A percentile compares a stretch with the other conserved stretches of the same genome.
Evolutionary conservation across 306 rosid species (phyloP).

Genomic region (Vicia faba): DNA sequence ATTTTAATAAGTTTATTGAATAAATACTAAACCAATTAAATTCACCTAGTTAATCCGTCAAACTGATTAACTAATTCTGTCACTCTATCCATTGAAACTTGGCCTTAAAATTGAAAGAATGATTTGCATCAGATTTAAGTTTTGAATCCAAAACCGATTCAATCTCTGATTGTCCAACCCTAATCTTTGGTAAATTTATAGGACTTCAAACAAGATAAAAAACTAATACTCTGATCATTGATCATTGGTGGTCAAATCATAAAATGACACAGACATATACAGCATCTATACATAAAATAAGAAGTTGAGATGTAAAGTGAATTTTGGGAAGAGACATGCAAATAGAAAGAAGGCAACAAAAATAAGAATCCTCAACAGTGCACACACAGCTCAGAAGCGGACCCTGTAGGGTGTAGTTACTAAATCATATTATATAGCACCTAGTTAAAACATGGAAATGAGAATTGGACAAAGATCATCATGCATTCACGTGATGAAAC

Average conservation of each 20-base stretch:
- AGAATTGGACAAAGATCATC: constrained; percentile 31
- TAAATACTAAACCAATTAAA: too few species aligned
- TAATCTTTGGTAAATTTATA: too few species aligned
- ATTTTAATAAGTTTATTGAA: too few species aligned
- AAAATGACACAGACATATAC: neutral
- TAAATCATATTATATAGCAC: neutral
- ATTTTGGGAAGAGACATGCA: neutral
- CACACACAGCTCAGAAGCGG: constrained; percentile 25
- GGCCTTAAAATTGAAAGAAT: too few species aligned
- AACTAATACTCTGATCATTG: too few species aligned
- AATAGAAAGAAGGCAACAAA: neutral
- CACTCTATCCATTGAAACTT: too few species aligned
- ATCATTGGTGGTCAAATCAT: neutral
- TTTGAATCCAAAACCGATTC: too few species aligned
- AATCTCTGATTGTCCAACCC: too few species aligned
- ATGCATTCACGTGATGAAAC: constrained; percentile 36
- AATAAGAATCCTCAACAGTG: constrained; percentile 9
- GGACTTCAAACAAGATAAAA: too few species aligned
- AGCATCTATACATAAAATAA: neutral
- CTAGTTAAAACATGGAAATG: neutral
- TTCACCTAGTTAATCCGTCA: too few species aligned
- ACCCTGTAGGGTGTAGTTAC: constrained; percentile 21
- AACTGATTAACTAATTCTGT: too few species aligned
- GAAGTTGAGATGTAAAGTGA: neutral
- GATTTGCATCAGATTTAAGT: too few species aligned